Evolutionary conservation across 2,329 filamentous ascomycete genomes (phyloP).

Genomic region (Aureobasidium uvarum): DNA sequence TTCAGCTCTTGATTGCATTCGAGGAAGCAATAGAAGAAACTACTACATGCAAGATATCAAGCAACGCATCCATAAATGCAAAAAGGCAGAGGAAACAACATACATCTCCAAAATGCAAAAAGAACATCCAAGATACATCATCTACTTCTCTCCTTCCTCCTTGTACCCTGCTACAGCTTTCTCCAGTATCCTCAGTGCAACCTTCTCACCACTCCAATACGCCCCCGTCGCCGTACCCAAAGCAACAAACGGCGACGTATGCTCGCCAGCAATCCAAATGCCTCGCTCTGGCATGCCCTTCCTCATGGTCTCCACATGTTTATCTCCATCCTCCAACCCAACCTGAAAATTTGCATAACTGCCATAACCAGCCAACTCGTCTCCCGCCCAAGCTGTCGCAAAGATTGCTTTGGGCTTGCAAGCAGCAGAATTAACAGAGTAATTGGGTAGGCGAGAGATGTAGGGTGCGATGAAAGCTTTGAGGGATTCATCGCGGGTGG

Average conservation of each 20-base stretch:
- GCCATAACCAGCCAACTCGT: slow-evolving; percentile 76
- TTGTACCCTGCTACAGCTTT: neutral
- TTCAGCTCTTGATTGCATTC: too few relatives aligned
- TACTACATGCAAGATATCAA: too few relatives aligned
- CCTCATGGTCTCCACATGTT: slow-evolving; percentile 64
- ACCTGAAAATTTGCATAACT: slow-evolving; percentile 84
- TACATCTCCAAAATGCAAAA: neutral
- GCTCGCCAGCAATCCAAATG: slow-evolving; percentile 85
- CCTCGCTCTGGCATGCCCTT: slow-evolving; percentile 60
- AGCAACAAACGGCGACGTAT: slow-evolving; percentile 85
- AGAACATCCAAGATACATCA: neutral
- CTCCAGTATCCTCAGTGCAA: slow-evolving; percentile 60
- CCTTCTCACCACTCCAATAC: slow-evolving; percentile 84
- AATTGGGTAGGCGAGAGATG: slow-evolving; percentile 71
- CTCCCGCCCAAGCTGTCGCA: slow-evolving; percentile 74
- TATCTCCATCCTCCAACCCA: slow-evolving; percentile 66
- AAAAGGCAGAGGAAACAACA: neutral
- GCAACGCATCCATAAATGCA: too few relatives aligned
- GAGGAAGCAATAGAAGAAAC: too few relatives aligned
- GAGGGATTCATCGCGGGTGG: slow-evolving; percentile 56
- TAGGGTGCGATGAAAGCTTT: slow-evolving; percentile 72
- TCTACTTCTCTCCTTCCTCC: neutral
- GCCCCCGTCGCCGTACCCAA: slow-evolving; percentile 87
- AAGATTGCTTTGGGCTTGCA: slow-evolving; percentile 65
- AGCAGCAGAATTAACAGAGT: slow-evolving; percentile 50